Base-by-base conservation (phyloP, 495 filamentous ascomycete species). In the Massariosphaeria phaeospora region DNA sequence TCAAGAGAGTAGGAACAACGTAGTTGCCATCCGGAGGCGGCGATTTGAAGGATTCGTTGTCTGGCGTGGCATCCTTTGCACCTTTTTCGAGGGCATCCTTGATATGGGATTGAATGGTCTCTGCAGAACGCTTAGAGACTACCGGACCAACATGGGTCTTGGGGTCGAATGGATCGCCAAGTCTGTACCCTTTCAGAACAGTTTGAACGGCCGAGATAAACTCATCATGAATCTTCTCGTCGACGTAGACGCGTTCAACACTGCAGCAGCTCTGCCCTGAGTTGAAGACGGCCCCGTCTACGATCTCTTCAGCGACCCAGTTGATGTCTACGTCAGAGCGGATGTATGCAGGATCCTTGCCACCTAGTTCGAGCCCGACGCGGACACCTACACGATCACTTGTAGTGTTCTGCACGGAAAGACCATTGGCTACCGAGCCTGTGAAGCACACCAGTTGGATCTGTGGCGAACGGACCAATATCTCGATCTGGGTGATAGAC, bases 241-340 rank as follows among this genome's bases (percentile, higher is more conserved):
- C 84, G 1, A 96, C 93, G 59, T 97, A 97, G 6, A 98, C 82
- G 23, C 93, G 78, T 73, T 96, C 93, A 43, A 97, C 78, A 5
- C 86, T 83, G 70, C 93, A 97, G 74, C 93, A 98, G 63, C 89
- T 95, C 70, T 98, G 93, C 18, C 93, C 93, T 26, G 88, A 94
- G 71, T 96, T 98, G 76, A 96, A 98, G 33, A 98, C 75, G 2
- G 91, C 89, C 3, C 91, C 89, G 63, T 96, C 91, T 25, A 95
- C 87, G 53, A 96, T 88, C 69, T 95, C 88, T 63, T 87, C 88
- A 1, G 91, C 91, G 0, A 85, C 91, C 91, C 89, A 95, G 25
- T 79, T 78, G 18, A 94, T 69, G 65, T 96, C 88, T 1, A 95
- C 88, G 67, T 96, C 91, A 11, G 75, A 79, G 46, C 90, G 78